These are phyloP conservation scores for Suillus subluteus DNA, from an alignment of 768 basidiomycete species.

Conservation along the genomic window DNA sequence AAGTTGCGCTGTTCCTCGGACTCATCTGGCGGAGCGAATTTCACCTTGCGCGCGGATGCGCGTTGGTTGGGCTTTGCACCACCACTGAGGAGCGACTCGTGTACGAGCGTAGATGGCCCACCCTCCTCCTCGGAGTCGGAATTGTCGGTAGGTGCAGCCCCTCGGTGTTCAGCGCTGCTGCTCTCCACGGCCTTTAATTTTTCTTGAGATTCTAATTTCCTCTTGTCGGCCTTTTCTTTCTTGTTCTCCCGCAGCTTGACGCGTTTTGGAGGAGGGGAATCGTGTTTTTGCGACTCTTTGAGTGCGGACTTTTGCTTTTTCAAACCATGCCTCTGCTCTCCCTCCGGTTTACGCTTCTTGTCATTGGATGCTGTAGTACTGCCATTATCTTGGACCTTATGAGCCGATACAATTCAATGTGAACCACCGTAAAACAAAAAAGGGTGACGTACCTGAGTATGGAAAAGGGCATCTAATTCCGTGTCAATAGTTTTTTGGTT, in stretches of 20 bases:
- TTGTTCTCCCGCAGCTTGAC: constrained; percentile 16
- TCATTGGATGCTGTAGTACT: constrained; percentile 11
- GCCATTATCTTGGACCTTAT: constrained; percentile 8
- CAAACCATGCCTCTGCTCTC: constrained; percentile 5
- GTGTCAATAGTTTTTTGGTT: constrained; percentile 51
- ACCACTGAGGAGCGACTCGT: constrained; percentile 55
- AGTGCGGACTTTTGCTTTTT: neutral
- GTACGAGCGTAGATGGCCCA: constrained; percentile 49
- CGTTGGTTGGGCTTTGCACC: constrained; percentile 32
- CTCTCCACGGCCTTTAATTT: neutral
- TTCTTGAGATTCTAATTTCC: neutral
- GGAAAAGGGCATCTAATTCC: constrained; percentile 69
- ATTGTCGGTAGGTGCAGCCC: constrained; percentile 16
- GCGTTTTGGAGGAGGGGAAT: constrained; percentile 14
- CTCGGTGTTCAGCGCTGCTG: neutral
- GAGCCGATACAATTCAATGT: neutral
- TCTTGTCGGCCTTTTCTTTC: neutral
- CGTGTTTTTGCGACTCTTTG: neutral
- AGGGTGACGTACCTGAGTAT: constrained; percentile 47
- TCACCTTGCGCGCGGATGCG: constrained; percentile 40
- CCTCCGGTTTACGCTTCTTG: constrained; percentile 20
- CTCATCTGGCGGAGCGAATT: constrained; percentile 68
- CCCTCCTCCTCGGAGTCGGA: constrained; percentile 39
- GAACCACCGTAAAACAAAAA: neutral
- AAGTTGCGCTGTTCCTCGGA: constrained; percentile 72